Percentiles rank a stretch among this genome's conserved stretches.
Conservation (phyloP, 352 stramenopile genomes). For the Albugo candida region DNA sequence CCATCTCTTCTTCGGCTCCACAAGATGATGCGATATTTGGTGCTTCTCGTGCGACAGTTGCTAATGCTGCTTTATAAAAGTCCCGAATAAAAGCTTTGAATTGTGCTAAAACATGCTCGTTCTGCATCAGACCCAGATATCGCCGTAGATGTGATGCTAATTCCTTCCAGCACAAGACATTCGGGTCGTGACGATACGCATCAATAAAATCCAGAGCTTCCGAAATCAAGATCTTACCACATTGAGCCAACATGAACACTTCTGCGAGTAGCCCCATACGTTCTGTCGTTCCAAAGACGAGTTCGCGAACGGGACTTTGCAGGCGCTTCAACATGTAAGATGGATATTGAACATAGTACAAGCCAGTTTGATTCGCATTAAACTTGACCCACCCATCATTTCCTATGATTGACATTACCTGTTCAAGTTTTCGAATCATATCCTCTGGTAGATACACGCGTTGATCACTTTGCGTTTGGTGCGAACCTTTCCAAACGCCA, state of each 20-base stretch:
- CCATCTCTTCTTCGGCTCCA: conserved; percentile 20
- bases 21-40: too few relatives aligned
- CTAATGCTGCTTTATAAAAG: conserved; percentile 36
- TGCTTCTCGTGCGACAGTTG: conserved; percentile 25
- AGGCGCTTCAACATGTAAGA: conserved; percentile 70
- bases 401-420: conserved; percentile 39
- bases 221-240: conserved; percentile 26
- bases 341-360: conserved; percentile 89
- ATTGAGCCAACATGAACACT: conserved; percentile 81
- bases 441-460: conserved; percentile 5
- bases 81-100: conserved; percentile 41
- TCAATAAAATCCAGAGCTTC: conserved; percentile 44
- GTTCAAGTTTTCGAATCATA: conserved; percentile 31
- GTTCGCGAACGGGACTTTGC: conserved; percentile 29
- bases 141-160: conserved; percentile 39
- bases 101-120: conserved; percentile 33
- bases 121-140: conserved; percentile 38
- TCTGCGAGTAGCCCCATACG: conserved; percentile 87
- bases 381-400: conserved; percentile 88
- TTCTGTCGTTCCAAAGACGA: conserved; percentile 60
- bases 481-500: conserved; percentile 36
- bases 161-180: conserved; percentile 63
- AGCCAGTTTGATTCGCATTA: conserved; percentile 89
- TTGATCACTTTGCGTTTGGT: conserved; percentile 4
- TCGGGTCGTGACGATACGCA: conserved; percentile 35